Conservation (phyloP, 2,329 filamentous ascomycete species). For the Xylaria sp. region DNA sequence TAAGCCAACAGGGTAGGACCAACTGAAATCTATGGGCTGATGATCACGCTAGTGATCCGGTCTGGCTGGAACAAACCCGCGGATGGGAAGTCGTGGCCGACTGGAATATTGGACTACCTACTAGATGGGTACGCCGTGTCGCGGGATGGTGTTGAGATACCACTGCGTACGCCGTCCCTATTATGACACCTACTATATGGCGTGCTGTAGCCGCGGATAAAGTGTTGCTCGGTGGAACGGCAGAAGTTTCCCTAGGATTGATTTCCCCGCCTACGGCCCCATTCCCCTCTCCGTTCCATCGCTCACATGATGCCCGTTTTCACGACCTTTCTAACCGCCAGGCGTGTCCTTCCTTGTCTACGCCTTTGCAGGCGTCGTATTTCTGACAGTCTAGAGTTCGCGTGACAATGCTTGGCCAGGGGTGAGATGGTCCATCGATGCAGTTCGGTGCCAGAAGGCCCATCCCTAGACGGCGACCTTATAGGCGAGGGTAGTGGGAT, state of each 20-base stretch:
- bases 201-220: not conserved
- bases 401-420: conserved; percentile 11
- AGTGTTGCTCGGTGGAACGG: conserved; percentile 12
- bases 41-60: not conserved
- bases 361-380: conserved; percentile 12
- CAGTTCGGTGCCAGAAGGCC: conserved; percentile 7
- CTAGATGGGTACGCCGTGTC: not conserved
- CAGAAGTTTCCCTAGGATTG: conserved; percentile 4
- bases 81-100: not conserved
- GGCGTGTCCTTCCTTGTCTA: conserved; percentile 12
- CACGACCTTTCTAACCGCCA: conserved; percentile 13
- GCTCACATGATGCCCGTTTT: conserved; percentile 9
- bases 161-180: not conserved
- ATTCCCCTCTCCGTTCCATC: conserved; percentile 1
- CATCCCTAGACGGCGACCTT: conserved; percentile 6
- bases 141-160: not conserved
- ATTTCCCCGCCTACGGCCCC: not conserved
- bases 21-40: not conserved
- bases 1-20: not conserved
- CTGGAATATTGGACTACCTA: not conserved
- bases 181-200: not conserved
- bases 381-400: conserved; percentile 5
- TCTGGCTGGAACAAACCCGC: not conserved
- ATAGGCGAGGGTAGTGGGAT: not conserved
- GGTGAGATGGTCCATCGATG: not conserved